phyloP scores from a whole-genome alignment of 2,329 filamentous ascomycete species.

The Aureobasidium subglaciale region DNA sequence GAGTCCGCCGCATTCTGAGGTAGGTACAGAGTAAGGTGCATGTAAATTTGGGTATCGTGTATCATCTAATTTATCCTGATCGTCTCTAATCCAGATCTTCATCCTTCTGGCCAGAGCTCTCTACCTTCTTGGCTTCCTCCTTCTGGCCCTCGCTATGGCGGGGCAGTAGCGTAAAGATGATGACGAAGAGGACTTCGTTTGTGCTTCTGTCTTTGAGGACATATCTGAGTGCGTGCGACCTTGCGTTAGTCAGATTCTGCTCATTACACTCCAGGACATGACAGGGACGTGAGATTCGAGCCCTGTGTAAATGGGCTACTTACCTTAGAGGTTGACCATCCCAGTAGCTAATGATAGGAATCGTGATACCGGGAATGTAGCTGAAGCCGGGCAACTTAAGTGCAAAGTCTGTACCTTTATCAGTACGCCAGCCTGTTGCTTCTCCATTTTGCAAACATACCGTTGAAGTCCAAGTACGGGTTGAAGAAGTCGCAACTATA shows the following conservation, averaged over 20 bases:
- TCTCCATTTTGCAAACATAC: constrained; percentile 29
- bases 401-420: constrained; percentile 51
- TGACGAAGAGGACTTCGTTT: constrained; percentile 67
- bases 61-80: neutral
- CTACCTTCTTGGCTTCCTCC: constrained; percentile 3
- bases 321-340: constrained; percentile 71
- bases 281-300: too few species aligned
- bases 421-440: neutral
- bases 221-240: constrained; percentile 83
- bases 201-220: constrained; percentile 76
- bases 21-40: neutral
- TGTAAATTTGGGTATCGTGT: constrained; percentile 4
- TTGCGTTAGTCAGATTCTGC: constrained; percentile 31
- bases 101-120: neutral
- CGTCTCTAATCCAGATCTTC: constrained; percentile 5
- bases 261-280: neutral
- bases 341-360: constrained; percentile 72
- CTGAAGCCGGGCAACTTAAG: constrained; percentile 57
- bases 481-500: constrained; percentile 78
- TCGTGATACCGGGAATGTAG: constrained; percentile 54
- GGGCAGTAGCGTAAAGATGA: constrained; percentile 71
- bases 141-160: constrained; percentile 50
- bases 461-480: constrained; percentile 81
- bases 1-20: neutral
- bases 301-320: constrained; percentile 28